A percentile compares a stretch with the other conserved stretches of the same genome.
Conservation (phyloP, 2,329 filamentous ascomycete species). For the Exophiala xenobiotica region DNA sequence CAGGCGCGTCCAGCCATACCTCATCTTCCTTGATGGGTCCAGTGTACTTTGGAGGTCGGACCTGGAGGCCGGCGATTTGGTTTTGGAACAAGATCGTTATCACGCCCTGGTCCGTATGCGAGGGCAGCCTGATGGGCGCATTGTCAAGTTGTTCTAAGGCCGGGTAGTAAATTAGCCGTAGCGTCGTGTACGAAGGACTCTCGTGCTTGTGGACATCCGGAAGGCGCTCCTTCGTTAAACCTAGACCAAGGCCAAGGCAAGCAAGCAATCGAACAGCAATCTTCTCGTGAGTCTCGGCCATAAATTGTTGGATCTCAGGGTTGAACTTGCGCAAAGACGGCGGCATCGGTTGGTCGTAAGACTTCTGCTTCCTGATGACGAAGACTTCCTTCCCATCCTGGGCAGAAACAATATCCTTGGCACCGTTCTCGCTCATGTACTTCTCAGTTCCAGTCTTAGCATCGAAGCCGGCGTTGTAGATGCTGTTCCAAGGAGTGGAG, state of each 20-base stretch:
- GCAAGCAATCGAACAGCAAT: constrained; percentile 20
- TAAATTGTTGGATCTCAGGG: constrained; percentile 19
- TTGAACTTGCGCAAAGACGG: constrained; percentile 13
- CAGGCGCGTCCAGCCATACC: constrained; percentile 51
- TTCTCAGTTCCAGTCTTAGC: constrained; percentile 15
- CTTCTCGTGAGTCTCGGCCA: constrained; percentile 19
- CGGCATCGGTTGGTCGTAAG: constrained; percentile 22
- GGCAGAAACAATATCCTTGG: constrained; percentile 5
- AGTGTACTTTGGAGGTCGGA: constrained; percentile 55
- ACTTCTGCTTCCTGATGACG: constrained; percentile 17
- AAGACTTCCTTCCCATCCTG: constrained; percentile 20
- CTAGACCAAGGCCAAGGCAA: constrained; percentile 70
- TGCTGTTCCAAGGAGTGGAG: constrained; percentile 18
- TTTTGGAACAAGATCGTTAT: constrained; percentile 59
- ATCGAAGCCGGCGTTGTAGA: constrained; percentile 19
- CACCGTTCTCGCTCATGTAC: constrained; percentile 20
- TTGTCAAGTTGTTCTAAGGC: constrained; percentile 55
- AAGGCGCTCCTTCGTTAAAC: constrained; percentile 68
- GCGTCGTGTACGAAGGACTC: constrained; percentile 58
- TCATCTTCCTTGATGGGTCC: constrained; percentile 38
- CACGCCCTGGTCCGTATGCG: constrained; percentile 59
- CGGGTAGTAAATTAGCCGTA: constrained; percentile 75
- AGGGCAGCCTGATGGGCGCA: constrained; percentile 70
- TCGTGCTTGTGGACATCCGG: constrained; percentile 67
- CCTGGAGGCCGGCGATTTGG: constrained; percentile 57